A percentile compares a stretch with the other conserved stretches of the same genome.
Conservation (phyloP, 805 yeast genomes). For the Candida bentonensis region DNA sequence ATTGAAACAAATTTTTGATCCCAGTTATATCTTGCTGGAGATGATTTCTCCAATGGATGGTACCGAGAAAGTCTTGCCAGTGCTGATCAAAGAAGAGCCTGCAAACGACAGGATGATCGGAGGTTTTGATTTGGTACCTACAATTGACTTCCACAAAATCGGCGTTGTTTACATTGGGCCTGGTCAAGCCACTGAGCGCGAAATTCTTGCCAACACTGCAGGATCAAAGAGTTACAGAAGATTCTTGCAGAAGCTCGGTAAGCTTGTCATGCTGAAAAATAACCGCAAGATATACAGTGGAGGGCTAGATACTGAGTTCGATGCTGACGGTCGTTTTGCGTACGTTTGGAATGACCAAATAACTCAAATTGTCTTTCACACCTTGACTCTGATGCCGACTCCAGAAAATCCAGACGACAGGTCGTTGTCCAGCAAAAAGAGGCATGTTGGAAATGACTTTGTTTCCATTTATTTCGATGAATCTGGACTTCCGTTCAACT, state of each 20-base stretch:
- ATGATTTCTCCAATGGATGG: slow-evolving; percentile 30
- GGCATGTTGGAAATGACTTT: slow-evolving; percentile 78
- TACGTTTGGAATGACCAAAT: slow-evolving; percentile 59
- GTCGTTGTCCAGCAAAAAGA: slow-evolving; percentile 43
- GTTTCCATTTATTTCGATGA: slow-evolving; percentile 76
- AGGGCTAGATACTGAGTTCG: slow-evolving; percentile 60
- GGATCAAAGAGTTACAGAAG: slow-evolving; percentile 53
- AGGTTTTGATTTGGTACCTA: slow-evolving; percentile 61
- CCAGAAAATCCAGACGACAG: slow-evolving; percentile 26
- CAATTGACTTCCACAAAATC: slow-evolving; percentile 62
- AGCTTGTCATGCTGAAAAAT: slow-evolving; percentile 39
- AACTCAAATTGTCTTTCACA: slow-evolving; percentile 61
- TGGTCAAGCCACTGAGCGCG: slow-evolving; percentile 47
- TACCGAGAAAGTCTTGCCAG: slow-evolving; percentile 25
- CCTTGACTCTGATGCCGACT: slow-evolving; percentile 69
- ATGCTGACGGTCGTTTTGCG: slow-evolving; percentile 64
- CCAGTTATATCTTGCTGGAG: slow-evolving; percentile 40
- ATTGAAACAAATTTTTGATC: slow-evolving; percentile 18
- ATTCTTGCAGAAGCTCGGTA: slow-evolving; percentile 48
- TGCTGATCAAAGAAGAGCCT: slow-evolving; percentile 37
- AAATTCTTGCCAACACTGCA: slow-evolving; percentile 43
- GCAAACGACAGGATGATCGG: slow-evolving; percentile 38
- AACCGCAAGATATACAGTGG: slow-evolving; percentile 51
- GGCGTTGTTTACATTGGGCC: slow-evolving; percentile 67
- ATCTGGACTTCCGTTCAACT: slow-evolving; percentile 50